Percentiles rank a stretch among this genome's conserved stretches.
Evolutionary conservation across 768 basidiomycete genomes (phyloP).

Genomic region (Kwoniella dendrophila): DNA sequence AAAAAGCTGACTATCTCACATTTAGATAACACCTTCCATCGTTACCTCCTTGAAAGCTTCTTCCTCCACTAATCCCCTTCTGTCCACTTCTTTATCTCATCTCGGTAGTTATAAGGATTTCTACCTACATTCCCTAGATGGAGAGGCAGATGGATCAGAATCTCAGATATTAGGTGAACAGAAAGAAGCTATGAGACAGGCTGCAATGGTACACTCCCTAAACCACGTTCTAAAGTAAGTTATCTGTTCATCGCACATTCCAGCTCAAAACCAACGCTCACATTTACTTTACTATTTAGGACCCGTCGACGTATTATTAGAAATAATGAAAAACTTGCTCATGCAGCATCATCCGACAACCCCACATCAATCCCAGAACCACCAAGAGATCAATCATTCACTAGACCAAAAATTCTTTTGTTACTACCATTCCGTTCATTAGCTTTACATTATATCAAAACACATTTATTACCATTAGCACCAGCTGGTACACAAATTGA

Average conservation of each 20-base stretch:
- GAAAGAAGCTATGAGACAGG: constrained; percentile 68
- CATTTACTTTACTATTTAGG: constrained; percentile 61
- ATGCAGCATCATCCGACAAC: constrained; percentile 61
- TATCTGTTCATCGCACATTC: background rate
- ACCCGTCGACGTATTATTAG: constrained; percentile 86
- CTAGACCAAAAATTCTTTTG: constrained; percentile 88
- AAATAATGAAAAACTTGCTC: constrained; percentile 88
- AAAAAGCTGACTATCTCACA: too few relatives aligned
- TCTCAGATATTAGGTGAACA: constrained; percentile 51
- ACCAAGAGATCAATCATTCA: constrained; percentile 92
- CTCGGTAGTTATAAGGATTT: constrained; percentile 71
- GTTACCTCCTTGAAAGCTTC: constrained; percentile 62
- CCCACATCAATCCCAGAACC: constrained; percentile 65
- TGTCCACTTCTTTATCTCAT: constrained; percentile 63
- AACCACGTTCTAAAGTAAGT: constrained; percentile 87
- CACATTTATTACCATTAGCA: constrained; percentile 72
- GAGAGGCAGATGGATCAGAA: constrained; percentile 59
- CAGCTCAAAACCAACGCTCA: background rate
- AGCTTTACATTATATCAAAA: constrained; percentile 78
- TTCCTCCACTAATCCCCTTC: constrained; percentile 26
- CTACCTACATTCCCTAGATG: constrained; percentile 68
- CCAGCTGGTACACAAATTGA: constrained; percentile 77
- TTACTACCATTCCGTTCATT: constrained; percentile 91
- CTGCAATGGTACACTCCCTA: constrained; percentile 73
- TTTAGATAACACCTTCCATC: constrained; percentile 57